Evolutionary conservation across 768 basidiomycete genomes (phyloP).

Genomic region (Mycena capillaripes): DNA sequence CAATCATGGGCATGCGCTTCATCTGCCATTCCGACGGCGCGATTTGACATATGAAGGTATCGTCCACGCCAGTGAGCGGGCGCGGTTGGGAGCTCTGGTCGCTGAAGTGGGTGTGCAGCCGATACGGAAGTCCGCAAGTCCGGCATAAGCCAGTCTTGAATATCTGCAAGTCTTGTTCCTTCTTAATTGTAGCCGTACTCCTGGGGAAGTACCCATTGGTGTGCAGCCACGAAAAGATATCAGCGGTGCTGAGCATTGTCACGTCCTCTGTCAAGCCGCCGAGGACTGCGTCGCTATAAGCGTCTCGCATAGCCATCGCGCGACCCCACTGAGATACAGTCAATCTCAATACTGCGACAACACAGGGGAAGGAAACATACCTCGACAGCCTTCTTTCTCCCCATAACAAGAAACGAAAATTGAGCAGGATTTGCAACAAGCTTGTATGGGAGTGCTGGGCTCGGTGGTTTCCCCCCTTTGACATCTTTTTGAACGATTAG

Average conservation of each 20-base stretch:
- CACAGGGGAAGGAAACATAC: slow-evolving; percentile 42
- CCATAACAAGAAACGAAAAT: slow-evolving; percentile 54
- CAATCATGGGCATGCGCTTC: slow-evolving; percentile 47
- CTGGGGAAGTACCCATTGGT: slow-evolving; percentile 54
- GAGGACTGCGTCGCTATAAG: slow-evolving; percentile 47
- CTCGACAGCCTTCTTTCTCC: slow-evolving; percentile 67
- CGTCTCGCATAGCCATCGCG: slow-evolving; percentile 58
- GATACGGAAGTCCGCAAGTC: slow-evolving; percentile 48
- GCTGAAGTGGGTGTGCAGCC: slow-evolving; percentile 37
- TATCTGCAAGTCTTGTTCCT: slow-evolving; percentile 25
- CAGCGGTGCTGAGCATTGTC: slow-evolving; percentile 54
- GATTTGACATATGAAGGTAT: slow-evolving; percentile 40
- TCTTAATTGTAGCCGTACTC: slow-evolving; percentile 20
- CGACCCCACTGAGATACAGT: slow-evolving; percentile 59
- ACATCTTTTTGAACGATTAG: slow-evolving; percentile 39
- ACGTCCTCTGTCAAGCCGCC: slow-evolving; percentile 34
- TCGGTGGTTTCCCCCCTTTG: slow-evolving; percentile 41
- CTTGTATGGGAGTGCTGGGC: slow-evolving; percentile 54
- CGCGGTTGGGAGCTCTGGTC: slow-evolving; percentile 24
- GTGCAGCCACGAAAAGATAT: slow-evolving; percentile 62
- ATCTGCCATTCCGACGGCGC: slow-evolving; percentile 42
- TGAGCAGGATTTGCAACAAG: slow-evolving; percentile 50
- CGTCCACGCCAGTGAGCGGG: slow-evolving; percentile 3
- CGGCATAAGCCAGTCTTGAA: slow-evolving; percentile 45
- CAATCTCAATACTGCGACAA: neutral